Base-by-base conservation (phyloP, 495 filamentous ascomycete species). In the Penicillium desertorum region DNA sequence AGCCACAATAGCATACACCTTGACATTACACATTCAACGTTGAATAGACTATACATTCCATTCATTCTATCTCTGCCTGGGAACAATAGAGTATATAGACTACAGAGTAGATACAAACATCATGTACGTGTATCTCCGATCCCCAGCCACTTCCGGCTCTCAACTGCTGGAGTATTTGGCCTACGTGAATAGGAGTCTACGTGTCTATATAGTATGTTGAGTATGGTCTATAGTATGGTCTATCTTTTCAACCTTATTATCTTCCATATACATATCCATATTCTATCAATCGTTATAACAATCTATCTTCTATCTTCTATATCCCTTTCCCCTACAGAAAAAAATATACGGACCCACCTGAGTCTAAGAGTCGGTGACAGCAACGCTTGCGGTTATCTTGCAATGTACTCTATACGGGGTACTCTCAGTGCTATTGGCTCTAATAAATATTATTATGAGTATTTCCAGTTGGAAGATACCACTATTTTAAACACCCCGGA, bases 141-240 rank as follows among this genome's bases (percentile, higher is more conserved):
- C 10, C 50, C 51, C 51, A 53, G 51, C 51, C 51, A 53, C 51
- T 53, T 44, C 51, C 51, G 51, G 39, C 39, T 34, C 12, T 34
- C 51, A 42, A 42, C 1, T 51, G 30, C 37, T 22, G 51, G 25
- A 32, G 23, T 39, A 43, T 53, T 44, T 53, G 27, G 12, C 51
- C 14, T 37, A 14, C 36, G n/a, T 41, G 22, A 12, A 41, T 8
- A 30, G 29, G 34, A n/a, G 14, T 37, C 34, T 37, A 37, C 34
- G 34, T 8, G 36, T 39, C 36, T 39, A 39, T 5, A 10, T 17
- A n/a, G 36, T 39, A 12, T 39, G 36, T 7, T 37, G 6, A n/a
- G 8, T n/a, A 6, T n/a, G 9, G 36, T 17, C 34, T n/a, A 2
- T 37, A n/a, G 8, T n/a, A 6, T n/a, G 9, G 36, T 17, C 34